A percentile compares a stretch with the other conserved stretches of the same genome.
Conservation (phyloP, 2,329 filamentous ascomycete genomes). For the Calonectria pseudoturangicola region DNA sequence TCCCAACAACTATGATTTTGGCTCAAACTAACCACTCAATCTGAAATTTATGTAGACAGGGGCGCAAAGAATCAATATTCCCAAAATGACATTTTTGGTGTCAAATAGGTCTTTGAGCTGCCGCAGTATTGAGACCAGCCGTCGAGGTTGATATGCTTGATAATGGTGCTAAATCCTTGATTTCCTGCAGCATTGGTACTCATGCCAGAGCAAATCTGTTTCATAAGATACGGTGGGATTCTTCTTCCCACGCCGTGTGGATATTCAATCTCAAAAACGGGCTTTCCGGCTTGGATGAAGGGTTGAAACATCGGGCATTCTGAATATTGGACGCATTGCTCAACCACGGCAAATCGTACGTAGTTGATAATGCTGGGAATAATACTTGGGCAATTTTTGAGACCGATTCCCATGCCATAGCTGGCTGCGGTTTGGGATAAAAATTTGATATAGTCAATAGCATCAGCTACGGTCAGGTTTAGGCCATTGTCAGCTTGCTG, state of each 20-base stretch:
- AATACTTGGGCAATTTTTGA: constrained; percentile 81
- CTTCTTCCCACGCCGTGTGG: constrained; percentile 67
- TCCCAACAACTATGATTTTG: no score
- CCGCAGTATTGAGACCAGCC: constrained; percentile 3
- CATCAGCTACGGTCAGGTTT: constrained; percentile 72
- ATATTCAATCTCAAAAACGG: constrained; percentile 85
- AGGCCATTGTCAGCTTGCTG: constrained; percentile 78
- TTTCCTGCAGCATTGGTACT: not conserved
- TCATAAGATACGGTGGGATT: constrained; percentile 12
- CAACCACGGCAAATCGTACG: constrained; percentile 81
- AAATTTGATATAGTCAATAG: constrained; percentile 76
- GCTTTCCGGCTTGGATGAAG: constrained; percentile 77
- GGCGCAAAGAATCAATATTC: not conserved
- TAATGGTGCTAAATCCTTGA: not conserved
- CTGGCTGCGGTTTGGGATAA: constrained; percentile 72
- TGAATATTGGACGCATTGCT: constrained; percentile 77
- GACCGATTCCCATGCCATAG: constrained; percentile 75
- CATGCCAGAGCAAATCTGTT: not conserved
- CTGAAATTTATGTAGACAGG: not conserved
- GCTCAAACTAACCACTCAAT: not conserved
- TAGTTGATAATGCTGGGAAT: constrained; percentile 67
- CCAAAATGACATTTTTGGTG: not conserved
- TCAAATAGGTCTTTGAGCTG: not conserved
- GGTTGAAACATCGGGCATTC: constrained; percentile 76
- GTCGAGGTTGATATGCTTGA: not conserved